phyloP scores from a whole-genome alignment of 192 early-diverging fungal genomes.

The Dissophora globulifera region DNA sequence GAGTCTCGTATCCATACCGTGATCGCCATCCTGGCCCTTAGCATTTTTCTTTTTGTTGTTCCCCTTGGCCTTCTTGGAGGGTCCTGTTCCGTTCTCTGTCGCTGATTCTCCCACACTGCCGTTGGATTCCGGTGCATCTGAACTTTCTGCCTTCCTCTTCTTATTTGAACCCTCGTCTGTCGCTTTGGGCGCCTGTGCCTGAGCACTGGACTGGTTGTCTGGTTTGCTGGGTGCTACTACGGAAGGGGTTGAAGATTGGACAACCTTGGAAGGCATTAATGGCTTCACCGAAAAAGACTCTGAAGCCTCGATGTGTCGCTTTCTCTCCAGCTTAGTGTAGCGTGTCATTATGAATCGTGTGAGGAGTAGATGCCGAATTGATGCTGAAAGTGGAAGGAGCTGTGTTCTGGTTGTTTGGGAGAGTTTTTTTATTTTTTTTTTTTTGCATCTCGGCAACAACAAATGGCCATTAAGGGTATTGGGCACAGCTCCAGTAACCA shows the following conservation, averaged over 20 bases:
- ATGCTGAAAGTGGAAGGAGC: too few species aligned
- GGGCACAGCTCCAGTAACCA: too few species aligned
- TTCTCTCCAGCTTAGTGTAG: constrained; percentile 61
- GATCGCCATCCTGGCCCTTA: constrained; percentile 9
- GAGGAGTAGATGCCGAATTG: background rate
- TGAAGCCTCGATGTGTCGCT: constrained; percentile 50
- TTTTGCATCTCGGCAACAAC: too few species aligned
- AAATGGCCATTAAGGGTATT: too few species aligned
- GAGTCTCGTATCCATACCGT: constrained; percentile 9
- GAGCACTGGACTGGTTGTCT: background rate
- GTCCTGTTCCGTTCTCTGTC: constrained; percentile 1
- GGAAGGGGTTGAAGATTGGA: constrained; percentile 5
- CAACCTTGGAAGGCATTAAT: constrained; percentile 40
- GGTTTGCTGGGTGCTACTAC: background rate
- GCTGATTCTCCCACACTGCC: constrained; percentile 7
- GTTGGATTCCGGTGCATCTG: background rate
- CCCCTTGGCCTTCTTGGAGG: constrained; percentile 14
- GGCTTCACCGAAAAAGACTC: constrained; percentile 51
- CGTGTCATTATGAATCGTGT: constrained; percentile 51
- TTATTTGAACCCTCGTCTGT: constrained; percentile 1
- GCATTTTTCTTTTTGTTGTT: constrained; percentile 7
- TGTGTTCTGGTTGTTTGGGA: too few species aligned
- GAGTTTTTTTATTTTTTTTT: too few species aligned
- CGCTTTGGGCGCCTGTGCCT: constrained; percentile 1
- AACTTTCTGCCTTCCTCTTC: constrained; percentile 30